A percentile compares a stretch with the other conserved stretches of the same genome.
Evolutionary conservation across 192 early-diverging fungal genomes (phyloP).

Genomic region (Bifiguratus adelaidae): DNA sequence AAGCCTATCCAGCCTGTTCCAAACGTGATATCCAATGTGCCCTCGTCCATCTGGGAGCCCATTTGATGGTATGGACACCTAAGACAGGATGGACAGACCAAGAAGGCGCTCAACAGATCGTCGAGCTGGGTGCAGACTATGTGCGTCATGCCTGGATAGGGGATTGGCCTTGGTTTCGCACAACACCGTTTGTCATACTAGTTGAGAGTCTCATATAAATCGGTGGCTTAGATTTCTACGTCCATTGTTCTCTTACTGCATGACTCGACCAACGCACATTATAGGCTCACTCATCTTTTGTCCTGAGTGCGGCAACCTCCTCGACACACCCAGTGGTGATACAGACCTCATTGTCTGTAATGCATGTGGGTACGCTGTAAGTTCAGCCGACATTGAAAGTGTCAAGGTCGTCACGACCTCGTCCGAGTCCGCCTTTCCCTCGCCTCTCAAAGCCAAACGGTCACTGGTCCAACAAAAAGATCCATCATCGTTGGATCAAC

Average conservation of each 20-base stretch:
- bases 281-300: constrained; percentile 84
- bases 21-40: constrained; percentile 15
- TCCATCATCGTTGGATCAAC: too few relatives aligned
- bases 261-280: constrained; percentile 4
- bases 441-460: constrained; percentile 56
- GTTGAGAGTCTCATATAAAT: too few relatives aligned
- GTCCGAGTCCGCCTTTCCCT: constrained; percentile 69
- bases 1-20: constrained; percentile 10
- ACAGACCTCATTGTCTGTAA: constrained; percentile 74
- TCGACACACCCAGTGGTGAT: constrained; percentile 74
- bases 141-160: constrained; percentile 21
- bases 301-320: constrained; percentile 78
- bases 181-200: too few relatives aligned
- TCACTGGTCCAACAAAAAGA: constrained; percentile 44
- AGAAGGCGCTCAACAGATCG: constrained; percentile 14
- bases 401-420: constrained; percentile 75
- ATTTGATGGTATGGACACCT: constrained; percentile 22
- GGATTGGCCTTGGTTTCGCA: constrained; percentile 27
- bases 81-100: constrained; percentile 22
- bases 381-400: constrained; percentile 59
- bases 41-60: constrained; percentile 20
- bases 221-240: too few relatives aligned
- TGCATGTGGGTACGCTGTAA: constrained; percentile 63
- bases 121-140: constrained; percentile 16
- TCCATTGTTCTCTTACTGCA: too few relatives aligned